Conservation (phyloP, 2,329 filamentous ascomycete genomes). For the Aspergillus vadensis region DNA sequence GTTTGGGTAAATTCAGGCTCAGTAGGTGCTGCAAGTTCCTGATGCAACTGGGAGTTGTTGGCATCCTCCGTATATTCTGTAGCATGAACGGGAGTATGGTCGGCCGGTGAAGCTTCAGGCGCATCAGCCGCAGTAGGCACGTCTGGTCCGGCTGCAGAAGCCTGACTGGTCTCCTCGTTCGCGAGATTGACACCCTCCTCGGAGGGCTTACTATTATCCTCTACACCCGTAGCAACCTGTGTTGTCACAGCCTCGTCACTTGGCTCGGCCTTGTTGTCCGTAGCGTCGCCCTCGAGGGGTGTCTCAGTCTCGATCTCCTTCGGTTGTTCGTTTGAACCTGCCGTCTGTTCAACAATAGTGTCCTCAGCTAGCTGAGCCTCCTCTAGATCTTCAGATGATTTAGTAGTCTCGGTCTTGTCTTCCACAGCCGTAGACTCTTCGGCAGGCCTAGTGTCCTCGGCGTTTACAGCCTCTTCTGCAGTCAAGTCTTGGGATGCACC, state of each 20-base stretch:
- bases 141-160: not conserved
- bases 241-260: not conserved
- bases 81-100: not conserved
- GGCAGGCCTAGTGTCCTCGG: not conserved
- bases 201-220: not conserved
- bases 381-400: not conserved
- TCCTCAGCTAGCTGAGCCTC: not conserved
- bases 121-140: not conserved
- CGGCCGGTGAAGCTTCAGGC: not conserved
- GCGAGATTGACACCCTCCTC: not conserved
- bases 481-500: conserved; percentile 9
- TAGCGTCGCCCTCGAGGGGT: not conserved
- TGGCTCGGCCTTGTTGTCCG: not conserved
- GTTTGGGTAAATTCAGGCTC: not conserved
- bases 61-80: not conserved
- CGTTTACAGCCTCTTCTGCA: conserved; percentile 5
- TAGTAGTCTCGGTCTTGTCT: not conserved
- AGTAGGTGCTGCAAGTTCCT: not conserved
- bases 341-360: not conserved
- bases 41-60: not conserved
- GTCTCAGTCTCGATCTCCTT: not conserved
- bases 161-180: not conserved
- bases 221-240: not conserved
- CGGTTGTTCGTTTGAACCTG: not conserved
- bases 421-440: not conserved